Evolutionary conservation across 2,329 filamentous ascomycete species (phyloP).

Genomic region (Colletotrichum shisoi): DNA sequence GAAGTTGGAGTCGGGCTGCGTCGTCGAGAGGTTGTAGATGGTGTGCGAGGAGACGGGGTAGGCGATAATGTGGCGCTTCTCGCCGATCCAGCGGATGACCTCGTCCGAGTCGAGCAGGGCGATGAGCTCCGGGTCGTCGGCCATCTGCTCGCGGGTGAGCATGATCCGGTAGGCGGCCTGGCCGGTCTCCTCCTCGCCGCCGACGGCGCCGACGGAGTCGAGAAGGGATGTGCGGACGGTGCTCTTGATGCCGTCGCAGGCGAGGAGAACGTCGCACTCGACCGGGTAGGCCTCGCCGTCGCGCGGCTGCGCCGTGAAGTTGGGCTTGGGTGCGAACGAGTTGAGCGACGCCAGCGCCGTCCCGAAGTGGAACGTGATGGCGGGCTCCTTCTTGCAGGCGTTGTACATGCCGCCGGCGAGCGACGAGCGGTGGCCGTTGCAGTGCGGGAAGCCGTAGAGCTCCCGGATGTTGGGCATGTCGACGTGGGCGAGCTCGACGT

Average conservation of each 20-base stretch:
- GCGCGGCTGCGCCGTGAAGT: conserved; percentile 67
- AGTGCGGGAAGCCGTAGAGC: conserved; percentile 78
- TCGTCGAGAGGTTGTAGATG: conserved; percentile 70
- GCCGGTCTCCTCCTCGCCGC: conserved; percentile 71
- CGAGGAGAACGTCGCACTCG: conserved; percentile 62
- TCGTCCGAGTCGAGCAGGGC: conserved; percentile 71
- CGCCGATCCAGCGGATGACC: conserved; percentile 79
- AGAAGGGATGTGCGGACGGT: conserved; percentile 62
- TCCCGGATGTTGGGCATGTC: conserved; percentile 71
- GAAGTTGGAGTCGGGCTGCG: conserved; percentile 69
- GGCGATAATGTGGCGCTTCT: conserved; percentile 77
- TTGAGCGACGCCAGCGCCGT: conserved; percentile 63
- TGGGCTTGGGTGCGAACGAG: conserved; percentile 66
- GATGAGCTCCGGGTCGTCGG: conserved; percentile 70
- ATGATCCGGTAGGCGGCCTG: conserved; percentile 84
- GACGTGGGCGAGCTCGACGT: conserved; percentile 75
- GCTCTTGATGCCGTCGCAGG: conserved; percentile 65
- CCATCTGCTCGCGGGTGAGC: conserved; percentile 72
- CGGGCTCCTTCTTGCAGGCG: conserved; percentile 69
- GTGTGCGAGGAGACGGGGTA: conserved; percentile 75
- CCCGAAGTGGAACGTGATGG: conserved; percentile 74
- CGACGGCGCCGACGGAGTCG: conserved; percentile 57
- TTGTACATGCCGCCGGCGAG: conserved; percentile 74
- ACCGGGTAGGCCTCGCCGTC: conserved; percentile 63
- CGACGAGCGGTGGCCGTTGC: conserved; percentile 78